phyloP scores from a whole-genome alignment of 2,329 filamentous ascomycete species.

The Monosporascus sp. region DNA sequence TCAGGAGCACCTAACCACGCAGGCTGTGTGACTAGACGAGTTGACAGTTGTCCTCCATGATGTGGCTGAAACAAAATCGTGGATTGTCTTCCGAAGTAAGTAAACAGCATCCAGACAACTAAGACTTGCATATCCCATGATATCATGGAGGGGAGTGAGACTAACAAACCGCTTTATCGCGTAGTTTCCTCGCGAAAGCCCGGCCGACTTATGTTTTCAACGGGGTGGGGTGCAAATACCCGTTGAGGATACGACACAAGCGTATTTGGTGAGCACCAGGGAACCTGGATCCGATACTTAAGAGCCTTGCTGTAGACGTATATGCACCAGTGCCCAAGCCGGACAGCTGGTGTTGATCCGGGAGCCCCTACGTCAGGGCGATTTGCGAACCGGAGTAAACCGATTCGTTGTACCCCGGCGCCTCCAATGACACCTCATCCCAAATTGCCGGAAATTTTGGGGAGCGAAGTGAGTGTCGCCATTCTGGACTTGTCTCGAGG shows the following conservation, averaged over 20 bases:
- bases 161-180: slow-evolving; percentile 10
- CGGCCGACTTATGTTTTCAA: slow-evolving; percentile 8
- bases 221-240: neutral
- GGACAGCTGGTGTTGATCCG: neutral
- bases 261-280: neutral
- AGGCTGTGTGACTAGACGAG: slow-evolving; percentile 13
- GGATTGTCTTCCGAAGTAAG: slow-evolving; percentile 11
- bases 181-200: slow-evolving; percentile 6
- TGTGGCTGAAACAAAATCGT: slow-evolving; percentile 18
- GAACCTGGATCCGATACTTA: neutral
- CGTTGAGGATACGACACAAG: neutral
- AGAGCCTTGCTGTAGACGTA: neutral
- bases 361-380: neutral
- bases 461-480: neutral
- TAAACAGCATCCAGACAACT: slow-evolving; percentile 8
- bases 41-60: slow-evolving; percentile 10
- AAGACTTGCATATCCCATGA: slow-evolving; percentile 13
- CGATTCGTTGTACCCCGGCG: neutral
- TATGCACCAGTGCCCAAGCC: slow-evolving; percentile 1
- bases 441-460: neutral
- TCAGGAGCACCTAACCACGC: slow-evolving; percentile 3
- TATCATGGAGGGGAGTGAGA: slow-evolving; percentile 21
- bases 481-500: neutral
- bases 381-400: neutral
- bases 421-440: neutral